These are phyloP conservation scores for Fraxinus nigra DNA, from an alignment of 305 asterid species.

Conservation along the genomic window DNA sequence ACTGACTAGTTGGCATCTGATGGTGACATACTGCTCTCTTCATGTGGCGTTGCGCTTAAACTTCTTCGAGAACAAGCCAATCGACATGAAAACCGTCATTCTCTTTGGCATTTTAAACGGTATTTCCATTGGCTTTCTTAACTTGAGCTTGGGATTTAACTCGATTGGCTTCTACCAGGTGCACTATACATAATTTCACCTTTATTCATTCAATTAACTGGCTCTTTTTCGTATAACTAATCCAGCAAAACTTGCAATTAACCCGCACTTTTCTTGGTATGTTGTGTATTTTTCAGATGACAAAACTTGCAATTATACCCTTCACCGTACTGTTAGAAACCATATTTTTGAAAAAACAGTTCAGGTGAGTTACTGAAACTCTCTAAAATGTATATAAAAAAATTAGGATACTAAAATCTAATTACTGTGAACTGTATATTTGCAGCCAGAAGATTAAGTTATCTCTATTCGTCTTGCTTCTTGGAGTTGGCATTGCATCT, in stretches of 20 bases:
- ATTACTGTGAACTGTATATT: background rate
- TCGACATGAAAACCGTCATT: constrained; percentile 62
- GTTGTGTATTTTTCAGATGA: constrained; percentile 53
- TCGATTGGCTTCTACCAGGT: constrained; percentile 97
- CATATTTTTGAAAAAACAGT: constrained; percentile 69
- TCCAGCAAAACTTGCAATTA: background rate
- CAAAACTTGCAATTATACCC: constrained; percentile 92
- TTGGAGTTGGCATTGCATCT: constrained; percentile 86
- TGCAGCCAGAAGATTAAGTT: constrained; percentile 69
- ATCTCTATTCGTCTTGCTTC: constrained; percentile 55
- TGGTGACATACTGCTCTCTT: constrained; percentile 89
- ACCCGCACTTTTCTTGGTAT: background rate
- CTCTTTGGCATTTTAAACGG: constrained; percentile 79
- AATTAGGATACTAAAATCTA: background rate
- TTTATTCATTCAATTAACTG: background rate
- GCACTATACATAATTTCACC: background rate
- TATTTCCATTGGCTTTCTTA: constrained; percentile 82
- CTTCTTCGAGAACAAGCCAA: constrained; percentile 72
- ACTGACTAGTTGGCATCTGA: constrained; percentile 88
- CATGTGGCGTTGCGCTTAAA: constrained; percentile 69
- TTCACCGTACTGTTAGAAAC: constrained; percentile 83
- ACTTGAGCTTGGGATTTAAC: constrained; percentile 86
- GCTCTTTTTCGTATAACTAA: background rate
- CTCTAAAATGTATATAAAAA: background rate
- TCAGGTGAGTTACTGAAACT: constrained; percentile 45